A percentile compares a stretch with the other conserved stretches of the same genome.
These are phyloP conservation scores for Spergularia marina DNA, from an alignment of 148 eudicot species.

Conservation along the genomic window DNA sequence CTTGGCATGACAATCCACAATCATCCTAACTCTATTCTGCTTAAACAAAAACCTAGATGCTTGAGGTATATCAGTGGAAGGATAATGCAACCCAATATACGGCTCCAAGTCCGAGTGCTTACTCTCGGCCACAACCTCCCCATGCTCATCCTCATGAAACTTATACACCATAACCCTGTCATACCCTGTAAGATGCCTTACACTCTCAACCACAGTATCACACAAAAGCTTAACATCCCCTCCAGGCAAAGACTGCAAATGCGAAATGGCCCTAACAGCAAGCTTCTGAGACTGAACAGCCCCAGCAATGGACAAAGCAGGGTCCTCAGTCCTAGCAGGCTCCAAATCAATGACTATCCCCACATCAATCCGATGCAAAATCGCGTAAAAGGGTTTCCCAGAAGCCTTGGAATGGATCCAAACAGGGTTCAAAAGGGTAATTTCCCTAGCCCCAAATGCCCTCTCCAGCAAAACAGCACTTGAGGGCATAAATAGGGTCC, in stretches of 20 bases:
- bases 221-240: conserved; percentile 83
- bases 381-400: conserved; percentile 82
- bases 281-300: conserved; percentile 97
- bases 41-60: conserved; percentile 91
- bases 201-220: conserved; percentile 78
- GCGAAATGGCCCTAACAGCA: conserved; percentile 78
- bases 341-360: conserved; percentile 91
- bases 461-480: conserved; percentile 49
- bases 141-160: conserved; percentile 98
- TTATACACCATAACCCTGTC: conserved; percentile 95
- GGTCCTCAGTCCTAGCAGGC: conserved; percentile 84
- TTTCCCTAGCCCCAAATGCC: conserved; percentile 72
- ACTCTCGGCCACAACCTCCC: conserved; percentile 89
- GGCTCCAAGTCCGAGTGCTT: conserved; percentile 76
- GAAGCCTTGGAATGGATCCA: conserved; percentile 77
- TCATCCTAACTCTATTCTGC: conserved; percentile 90
- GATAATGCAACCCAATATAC: conserved; percentile 87
- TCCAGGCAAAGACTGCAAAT: conserved; percentile 79
- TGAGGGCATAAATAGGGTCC: conserved; percentile 56
- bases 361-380: conserved; percentile 90
- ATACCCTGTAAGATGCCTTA: conserved; percentile 85
- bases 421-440: conserved; percentile 69
- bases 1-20: conserved; percentile 75
- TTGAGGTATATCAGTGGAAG: conserved; percentile 96
- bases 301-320: conserved; percentile 81